Evolutionary conservation across 2,329 filamentous ascomycete genomes (phyloP).

Genomic region (Ascochyta clinopodiicola): DNA sequence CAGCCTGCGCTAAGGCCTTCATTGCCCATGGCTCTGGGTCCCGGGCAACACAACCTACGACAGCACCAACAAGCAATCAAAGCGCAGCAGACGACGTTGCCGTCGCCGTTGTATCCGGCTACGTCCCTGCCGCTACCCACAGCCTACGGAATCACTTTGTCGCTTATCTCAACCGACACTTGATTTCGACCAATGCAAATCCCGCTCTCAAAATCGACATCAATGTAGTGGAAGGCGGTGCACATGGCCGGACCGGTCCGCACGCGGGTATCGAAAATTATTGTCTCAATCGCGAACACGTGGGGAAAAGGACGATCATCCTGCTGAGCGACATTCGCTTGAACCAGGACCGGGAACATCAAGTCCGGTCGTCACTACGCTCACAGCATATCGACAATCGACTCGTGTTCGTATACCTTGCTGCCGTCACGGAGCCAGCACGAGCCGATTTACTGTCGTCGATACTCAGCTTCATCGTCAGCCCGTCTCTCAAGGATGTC

Average conservation of each 20-base stretch:
- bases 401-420: constrained; percentile 28
- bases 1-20: constrained; percentile 35
- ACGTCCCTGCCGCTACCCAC: constrained; percentile 30
- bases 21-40: constrained; percentile 20
- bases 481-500: constrained; percentile 26
- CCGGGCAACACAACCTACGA: constrained; percentile 11
- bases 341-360: constrained; percentile 22
- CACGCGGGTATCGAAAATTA: constrained; percentile 14
- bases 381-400: constrained; percentile 17
- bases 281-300: constrained; percentile 25
- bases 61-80: constrained; percentile 22
- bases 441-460: constrained; percentile 16
- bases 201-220: constrained; percentile 31
- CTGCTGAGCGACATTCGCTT: constrained; percentile 28
- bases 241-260: constrained; percentile 17
- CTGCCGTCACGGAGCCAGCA: constrained; percentile 12
- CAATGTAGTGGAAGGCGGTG: constrained; percentile 4
- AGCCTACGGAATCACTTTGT: constrained; percentile 32
- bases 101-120: constrained; percentile 34
- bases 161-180: constrained; percentile 32
- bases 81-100: constrained; percentile 22
- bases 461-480: constrained; percentile 25
- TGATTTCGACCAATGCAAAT: constrained; percentile 24
- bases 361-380: constrained; percentile 19
- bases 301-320: constrained; percentile 21